Evolutionary conservation across 331 rosid species (phyloP), one percentile per base, ranked within the genome.

Genomic region (Malus hybrid): DNA sequence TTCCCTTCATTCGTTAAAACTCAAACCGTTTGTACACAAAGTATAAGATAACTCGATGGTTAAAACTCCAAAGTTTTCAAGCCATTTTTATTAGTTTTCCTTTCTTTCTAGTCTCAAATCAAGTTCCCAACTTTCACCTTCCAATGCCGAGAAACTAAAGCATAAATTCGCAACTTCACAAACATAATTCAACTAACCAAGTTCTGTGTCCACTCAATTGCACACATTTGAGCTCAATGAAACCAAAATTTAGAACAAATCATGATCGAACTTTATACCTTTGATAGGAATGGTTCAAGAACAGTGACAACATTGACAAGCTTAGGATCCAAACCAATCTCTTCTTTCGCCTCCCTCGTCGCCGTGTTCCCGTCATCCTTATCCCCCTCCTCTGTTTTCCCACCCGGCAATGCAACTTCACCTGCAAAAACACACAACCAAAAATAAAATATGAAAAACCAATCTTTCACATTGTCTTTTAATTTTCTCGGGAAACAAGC

Each of bases 391-490:
- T 94, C 97, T 18, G 84, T 87, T 76, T 94, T 94, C 80, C 98
- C 98, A 73, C 98, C 98, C 1, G 98, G 98, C 88, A 94, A 86
- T 11, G 97, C 79, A 76, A 94, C 87, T 80, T 94, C 98, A 76
- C 97, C 98, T 94, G 91, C 78, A 15, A 36, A 22, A 48, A 44
- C 50, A 44, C 50, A 44, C 79, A 55, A 46, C 68, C 34, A 52
- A 39, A 64, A 56, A 5, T 10, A 73, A 71, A 57, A 29, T 29
- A 65, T 7, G 19, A 70, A 59, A 59, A 24, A n/a, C 22, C 59
- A 59, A 32, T 11, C 22, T 2, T 31, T 15, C 68, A 28, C 36
- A 52, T 24, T 34, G 10, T 65, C 18, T 62, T 24, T 57, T 29
- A 15, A 31, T 63, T 62, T 65, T 69, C 71, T 70, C 70, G 22